Conservation (phyloP, 1,284 basidiomycete genomes). For the Kalmanozyma brasiliensis region DNA sequence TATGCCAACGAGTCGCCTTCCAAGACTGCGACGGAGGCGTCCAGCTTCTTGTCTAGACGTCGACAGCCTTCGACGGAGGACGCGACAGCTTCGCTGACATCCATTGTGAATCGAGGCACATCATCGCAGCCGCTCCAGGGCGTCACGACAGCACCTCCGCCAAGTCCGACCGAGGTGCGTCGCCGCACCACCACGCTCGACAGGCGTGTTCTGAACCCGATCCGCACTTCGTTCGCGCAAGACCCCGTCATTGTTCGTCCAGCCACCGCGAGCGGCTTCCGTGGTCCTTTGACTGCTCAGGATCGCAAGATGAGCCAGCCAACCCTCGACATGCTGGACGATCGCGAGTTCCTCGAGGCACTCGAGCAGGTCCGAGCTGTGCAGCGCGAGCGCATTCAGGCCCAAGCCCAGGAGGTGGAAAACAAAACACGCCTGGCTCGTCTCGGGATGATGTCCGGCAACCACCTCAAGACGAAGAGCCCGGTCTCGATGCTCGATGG, state of each 20-base stretch:
- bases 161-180: constrained; percentile 4
- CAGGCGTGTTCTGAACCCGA: constrained; percentile 30
- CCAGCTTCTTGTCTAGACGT: neutral
- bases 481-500: constrained; percentile 22
- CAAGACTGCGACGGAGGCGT: neutral
- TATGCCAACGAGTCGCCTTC: constrained; percentile 11
- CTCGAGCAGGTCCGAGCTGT: constrained; percentile 55
- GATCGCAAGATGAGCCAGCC: constrained; percentile 58
- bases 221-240: constrained; percentile 20
- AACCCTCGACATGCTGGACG: constrained; percentile 61
- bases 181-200: constrained; percentile 22
- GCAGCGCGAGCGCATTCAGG: constrained; percentile 53
- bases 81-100: neutral
- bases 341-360: constrained; percentile 59
- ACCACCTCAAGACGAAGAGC: constrained; percentile 28
- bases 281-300: constrained; percentile 17
- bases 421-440: constrained; percentile 35
- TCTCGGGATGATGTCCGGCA: constrained; percentile 34
- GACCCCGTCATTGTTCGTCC: constrained; percentile 9
- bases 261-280: constrained; percentile 36
- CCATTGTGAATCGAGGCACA: neutral
- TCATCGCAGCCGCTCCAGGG: neutral
- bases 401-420: constrained; percentile 28
- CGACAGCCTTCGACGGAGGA: neutral
- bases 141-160: neutral